These are phyloP conservation scores for Crithidia fasciculata DNA, from an alignment of 208 protist species.

Conservation along the genomic window DNA sequence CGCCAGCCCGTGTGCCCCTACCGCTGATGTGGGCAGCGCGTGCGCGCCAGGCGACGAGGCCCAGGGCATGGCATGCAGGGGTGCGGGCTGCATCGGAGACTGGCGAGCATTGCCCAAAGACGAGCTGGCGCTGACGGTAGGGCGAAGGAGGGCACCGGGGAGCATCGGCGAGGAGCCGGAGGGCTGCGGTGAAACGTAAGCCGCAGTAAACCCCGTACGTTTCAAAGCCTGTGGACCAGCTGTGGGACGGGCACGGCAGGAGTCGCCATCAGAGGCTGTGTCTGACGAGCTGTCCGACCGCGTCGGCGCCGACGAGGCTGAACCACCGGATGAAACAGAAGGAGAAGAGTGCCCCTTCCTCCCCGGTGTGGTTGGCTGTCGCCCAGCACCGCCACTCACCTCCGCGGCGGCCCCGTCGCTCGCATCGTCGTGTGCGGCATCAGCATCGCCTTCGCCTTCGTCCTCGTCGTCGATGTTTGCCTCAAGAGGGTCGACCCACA, in stretches of 20 bases:
- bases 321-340: neutral
- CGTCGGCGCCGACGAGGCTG: constrained; percentile 3
- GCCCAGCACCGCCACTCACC: neutral
- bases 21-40: neutral
- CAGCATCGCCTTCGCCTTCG: neutral
- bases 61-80: constrained; percentile 1
- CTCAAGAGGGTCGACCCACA: constrained; percentile 22
- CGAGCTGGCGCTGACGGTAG: neutral
- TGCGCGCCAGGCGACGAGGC: neutral
- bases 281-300: constrained; percentile 4
- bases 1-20: neutral
- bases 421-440: neutral
- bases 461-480: neutral
- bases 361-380: no score
- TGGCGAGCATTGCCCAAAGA: constrained; percentile 6
- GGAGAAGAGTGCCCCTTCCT: no score
- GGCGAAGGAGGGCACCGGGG: neutral
- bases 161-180: constrained; percentile 3
- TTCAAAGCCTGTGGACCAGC: neutral
- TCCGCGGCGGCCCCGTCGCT: neutral
- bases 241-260: neutral
- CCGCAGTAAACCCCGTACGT: constrained; percentile 6
- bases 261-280: constrained; percentile 9
- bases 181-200: constrained; percentile 9
- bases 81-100: neutral